Evolutionary conservation across 2,329 filamentous ascomycete species (phyloP).

Genomic region (Cryphonectria nitschkei): DNA sequence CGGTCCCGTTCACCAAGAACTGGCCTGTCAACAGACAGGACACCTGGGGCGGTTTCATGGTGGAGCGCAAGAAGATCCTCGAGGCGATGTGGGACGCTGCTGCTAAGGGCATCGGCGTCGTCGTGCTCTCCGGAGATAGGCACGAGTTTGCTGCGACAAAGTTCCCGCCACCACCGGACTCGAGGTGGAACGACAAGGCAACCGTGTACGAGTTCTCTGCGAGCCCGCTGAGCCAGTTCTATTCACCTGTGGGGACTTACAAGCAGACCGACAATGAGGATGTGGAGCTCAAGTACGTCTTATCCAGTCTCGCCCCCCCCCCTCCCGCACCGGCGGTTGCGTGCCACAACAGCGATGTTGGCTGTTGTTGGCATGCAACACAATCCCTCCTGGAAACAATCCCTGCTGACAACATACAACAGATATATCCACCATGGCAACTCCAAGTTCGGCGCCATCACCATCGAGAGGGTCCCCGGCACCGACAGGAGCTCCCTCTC

Average conservation of each 20-base stretch:
- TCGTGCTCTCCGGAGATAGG: constrained; percentile 88
- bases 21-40: constrained; percentile 88
- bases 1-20: constrained; percentile 96
- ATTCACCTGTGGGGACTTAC: constrained; percentile 83
- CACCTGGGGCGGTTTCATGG: constrained; percentile 91
- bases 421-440: constrained; percentile 83
- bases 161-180: constrained; percentile 64
- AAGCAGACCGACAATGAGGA: constrained; percentile 80
- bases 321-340: not conserved
- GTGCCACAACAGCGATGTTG: not conserved
- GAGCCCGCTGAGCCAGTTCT: constrained; percentile 92
- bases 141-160: constrained; percentile 95
- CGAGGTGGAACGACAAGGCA: constrained; percentile 64
- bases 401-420: not conserved
- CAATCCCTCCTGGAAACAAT: constrained; percentile 31
- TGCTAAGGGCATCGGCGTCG: constrained; percentile 73
- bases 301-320: not conserved
- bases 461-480: constrained; percentile 70
- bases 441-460: constrained; percentile 84
- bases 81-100: constrained; percentile 92
- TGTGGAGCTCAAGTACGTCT: constrained; percentile 76
- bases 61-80: constrained; percentile 77
- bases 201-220: constrained; percentile 90
- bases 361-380: not conserved
- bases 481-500: constrained; percentile 73